phyloP scores from a whole-genome alignment of 2,329 filamentous ascomycete species.

The Stachybotrys echinatus region DNA sequence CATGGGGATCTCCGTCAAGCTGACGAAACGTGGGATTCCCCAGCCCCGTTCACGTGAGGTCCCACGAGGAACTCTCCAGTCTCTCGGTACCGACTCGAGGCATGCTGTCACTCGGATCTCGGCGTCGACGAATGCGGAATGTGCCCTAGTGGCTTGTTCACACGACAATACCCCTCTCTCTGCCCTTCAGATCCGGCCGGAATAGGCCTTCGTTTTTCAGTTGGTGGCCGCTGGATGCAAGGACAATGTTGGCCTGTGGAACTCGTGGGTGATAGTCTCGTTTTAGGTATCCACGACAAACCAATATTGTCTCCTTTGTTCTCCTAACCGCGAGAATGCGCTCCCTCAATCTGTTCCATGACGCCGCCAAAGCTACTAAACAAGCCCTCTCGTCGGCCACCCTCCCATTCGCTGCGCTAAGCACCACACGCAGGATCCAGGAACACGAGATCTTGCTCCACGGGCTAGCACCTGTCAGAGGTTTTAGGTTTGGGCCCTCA shows the following conservation, averaged over 20 bases:
- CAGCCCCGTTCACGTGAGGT: not conserved
- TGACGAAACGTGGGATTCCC: not conserved
- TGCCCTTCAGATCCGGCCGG: no score
- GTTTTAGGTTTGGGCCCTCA: not conserved
- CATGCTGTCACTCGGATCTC: not conserved
- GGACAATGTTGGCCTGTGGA: no score
- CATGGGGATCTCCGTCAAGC: not conserved
- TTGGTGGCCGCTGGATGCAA: no score
- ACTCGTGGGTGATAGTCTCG: no score
- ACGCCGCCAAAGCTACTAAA: not conserved
- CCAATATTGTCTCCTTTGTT: no score
- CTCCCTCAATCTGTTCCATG: no score
- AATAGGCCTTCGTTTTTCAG: no score
- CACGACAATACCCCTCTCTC: not conserved
- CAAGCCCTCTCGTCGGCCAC: not conserved
- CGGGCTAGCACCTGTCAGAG: not conserved
- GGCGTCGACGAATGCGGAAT: not conserved
- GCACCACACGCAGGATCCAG: not conserved
- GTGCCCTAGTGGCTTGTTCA: not conserved
- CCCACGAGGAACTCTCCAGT: not conserved
- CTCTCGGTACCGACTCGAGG: not conserved
- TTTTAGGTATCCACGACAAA: no score
- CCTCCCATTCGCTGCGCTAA: not conserved
- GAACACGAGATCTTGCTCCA: not conserved
- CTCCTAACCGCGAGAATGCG: no score